Base-by-base conservation (phyloP, 106 monocot genomes). In the Phalaenopsis aphrodite region DNA sequence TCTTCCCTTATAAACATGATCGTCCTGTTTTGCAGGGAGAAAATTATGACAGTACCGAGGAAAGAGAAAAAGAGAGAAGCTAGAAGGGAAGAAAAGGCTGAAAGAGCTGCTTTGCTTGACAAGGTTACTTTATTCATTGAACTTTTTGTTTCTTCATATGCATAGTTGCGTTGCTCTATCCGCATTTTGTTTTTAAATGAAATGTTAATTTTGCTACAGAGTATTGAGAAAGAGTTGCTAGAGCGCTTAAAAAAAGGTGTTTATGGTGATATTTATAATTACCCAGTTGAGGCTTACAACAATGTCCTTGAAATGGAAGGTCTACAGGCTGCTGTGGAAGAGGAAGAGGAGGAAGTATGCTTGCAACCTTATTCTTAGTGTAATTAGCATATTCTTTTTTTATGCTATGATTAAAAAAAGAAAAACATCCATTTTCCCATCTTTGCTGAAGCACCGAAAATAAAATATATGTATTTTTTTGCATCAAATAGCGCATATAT, bases 261-360 rank as follows among this genome's bases (percentile, higher is more conserved):
- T 67, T 94, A 94, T 90, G 88, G 87, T 84, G 96, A 97, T 43
- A 95, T 95, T 65, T 93, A 92, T 66, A 92, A 97, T 48, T 92
- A 90, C 77, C 88, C 90, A 76, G 77, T 85, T 75, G 61, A 88
- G 58, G 79, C 81, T 57, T 97, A 93, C 74, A 78, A 86, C 17
- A 86, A 89, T 42, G 68, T 94, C 55, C 86, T 94, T 77, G 87
- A 97, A 76, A 90, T 86, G 86, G 87, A 94, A 81, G 91, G 83
- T 56, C 71, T 86, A 30, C 75, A 87, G 56, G 81, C 84, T 14
- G 65, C 76, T 45, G 83, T 0, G 41, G 87, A 87, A 69, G 89
- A 91, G 79, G 90, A 91, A 78, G 89, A 91, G 21, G 91, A 94
- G 78, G 92, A 86, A 78, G 61, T 64, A 19, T 64, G 55, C 80